Percentiles rank a stretch among this genome's conserved stretches.
Evolutionary conservation across 1,284 basidiomycete species (phyloP).

Genomic region (Laetiporus sulphureus): DNA sequence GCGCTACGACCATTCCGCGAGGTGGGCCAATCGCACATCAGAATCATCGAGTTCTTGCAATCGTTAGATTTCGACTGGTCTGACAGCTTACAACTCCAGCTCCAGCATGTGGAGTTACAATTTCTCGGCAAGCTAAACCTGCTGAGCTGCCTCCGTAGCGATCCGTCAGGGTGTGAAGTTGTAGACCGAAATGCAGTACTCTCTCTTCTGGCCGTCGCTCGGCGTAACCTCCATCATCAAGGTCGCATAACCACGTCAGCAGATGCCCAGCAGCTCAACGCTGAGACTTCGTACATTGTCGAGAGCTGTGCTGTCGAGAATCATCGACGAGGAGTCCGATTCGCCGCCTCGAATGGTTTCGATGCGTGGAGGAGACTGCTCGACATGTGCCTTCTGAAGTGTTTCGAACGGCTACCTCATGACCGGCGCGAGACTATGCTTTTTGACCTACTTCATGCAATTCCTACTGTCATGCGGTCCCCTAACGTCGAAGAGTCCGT

Average conservation of each 20-base stretch:
- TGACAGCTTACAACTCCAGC: slow-evolving; percentile 64
- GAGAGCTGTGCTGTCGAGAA: slow-evolving; percentile 84
- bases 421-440: slow-evolving; percentile 81
- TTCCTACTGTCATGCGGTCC: slow-evolving; percentile 56
- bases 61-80: slow-evolving; percentile 86
- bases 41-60: slow-evolving; percentile 84
- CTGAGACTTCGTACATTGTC: slow-evolving; percentile 72
- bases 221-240: slow-evolving; percentile 58
- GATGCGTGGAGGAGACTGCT: slow-evolving; percentile 80
- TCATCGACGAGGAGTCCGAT: slow-evolving; percentile 68
- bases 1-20: slow-evolving; percentile 56
- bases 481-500: slow-evolving; percentile 64
- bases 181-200: slow-evolving; percentile 73
- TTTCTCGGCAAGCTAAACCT: slow-evolving; percentile 71
- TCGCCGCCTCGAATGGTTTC: slow-evolving; percentile 66
- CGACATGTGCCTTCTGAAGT: slow-evolving; percentile 78
- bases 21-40: slow-evolving; percentile 73
- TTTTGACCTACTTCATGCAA: slow-evolving; percentile 79
- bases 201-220: slow-evolving; percentile 55
- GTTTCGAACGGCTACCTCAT: slow-evolving; percentile 74
- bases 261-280: slow-evolving; percentile 62
- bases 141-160: slow-evolving; percentile 64
- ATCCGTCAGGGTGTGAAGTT: slow-evolving; percentile 75
- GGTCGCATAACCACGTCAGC: slow-evolving; percentile 57
- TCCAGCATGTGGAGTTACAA: slow-evolving; percentile 55